Base-by-base conservation (phyloP, 257 asterid genomes). In the Linaria vulgaris region DNA sequence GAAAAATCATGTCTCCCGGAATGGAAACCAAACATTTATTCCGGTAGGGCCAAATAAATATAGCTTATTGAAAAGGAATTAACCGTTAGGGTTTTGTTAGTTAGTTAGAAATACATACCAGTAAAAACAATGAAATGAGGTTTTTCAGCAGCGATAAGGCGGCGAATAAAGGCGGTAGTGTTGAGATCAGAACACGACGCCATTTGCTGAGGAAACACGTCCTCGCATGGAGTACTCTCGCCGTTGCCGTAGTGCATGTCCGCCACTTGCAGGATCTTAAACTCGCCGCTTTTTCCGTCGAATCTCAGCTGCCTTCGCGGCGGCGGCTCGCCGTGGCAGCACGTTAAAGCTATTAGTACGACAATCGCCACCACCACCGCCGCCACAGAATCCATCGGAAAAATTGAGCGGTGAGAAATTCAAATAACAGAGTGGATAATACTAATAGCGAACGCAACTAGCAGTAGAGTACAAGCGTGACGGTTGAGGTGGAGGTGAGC, bases 231-330 rank as follows among this genome's bases (percentile, higher is more conserved):
- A 14, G 98, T 88, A 0, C 16, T 64, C 61, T 78, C 75, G 15
- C 98, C 98, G 74, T 84, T 64, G 61, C 78, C 98, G 46, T 30
- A 88, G 74, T 91, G 98, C 96, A 91, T 91, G 59, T 91, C 98
- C 21, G 98, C 96, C 56, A 91, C 96, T 71, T 91, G 98, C 24
- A 91, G 76, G 67, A 91, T 86, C 81, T 82, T 83, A 60, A 91
- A 88, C 56, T 86, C 91, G 5, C 96, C 96, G 50, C 67, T 82
- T 51, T 61, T 69, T 0, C 67, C 63, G 71, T 80, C 79, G 72
- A 91, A 91, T 46, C 83, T 80, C 73, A 91, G 80, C 80, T 65
- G 80, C 31, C 64, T 69, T 7, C 30, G 69, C 64, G 11, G 64
- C 50, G 11, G 61, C 41, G 13, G 56, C 24, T 41, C 74, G 39